Evolutionary conservation across 805 yeast species (phyloP).

Genomic region (Suhomyces pyralidae): DNA sequence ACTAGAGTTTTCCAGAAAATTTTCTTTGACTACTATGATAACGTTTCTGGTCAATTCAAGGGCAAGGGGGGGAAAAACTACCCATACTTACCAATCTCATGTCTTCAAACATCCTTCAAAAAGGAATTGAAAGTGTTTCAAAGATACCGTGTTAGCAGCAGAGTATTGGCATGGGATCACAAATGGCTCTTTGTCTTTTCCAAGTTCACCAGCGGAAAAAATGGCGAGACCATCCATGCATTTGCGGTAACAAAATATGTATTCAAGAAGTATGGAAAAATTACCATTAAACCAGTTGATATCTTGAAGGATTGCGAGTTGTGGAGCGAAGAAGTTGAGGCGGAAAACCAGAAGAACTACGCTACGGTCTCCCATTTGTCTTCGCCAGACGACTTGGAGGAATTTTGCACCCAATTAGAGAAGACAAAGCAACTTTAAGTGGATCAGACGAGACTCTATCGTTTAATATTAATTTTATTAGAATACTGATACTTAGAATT

Average conservation of each 20-base stretch:
- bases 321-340: conserved; percentile 49
- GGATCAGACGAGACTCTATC: not conserved
- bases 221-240: conserved; percentile 42
- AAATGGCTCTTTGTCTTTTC: conserved; percentile 80
- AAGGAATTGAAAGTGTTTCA: conserved; percentile 72
- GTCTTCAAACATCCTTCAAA: conserved; percentile 63
- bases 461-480: not conserved
- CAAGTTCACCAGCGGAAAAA: conserved; percentile 47
- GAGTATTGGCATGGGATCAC: conserved; percentile 77
- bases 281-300: conserved; percentile 66
- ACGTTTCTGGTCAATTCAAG: conserved; percentile 32
- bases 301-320: conserved; percentile 57
- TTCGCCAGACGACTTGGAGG: conserved; percentile 11
- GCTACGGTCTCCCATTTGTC: conserved; percentile 36
- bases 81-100: conserved; percentile 77
- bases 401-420: not conserved
- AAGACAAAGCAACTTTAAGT: not conserved
- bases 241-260: conserved; percentile 75
- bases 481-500: not conserved
- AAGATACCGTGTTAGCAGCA: conserved; percentile 51
- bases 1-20: conserved; percentile 54
- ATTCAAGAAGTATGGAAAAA: conserved; percentile 66
- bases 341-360: conserved; percentile 38
- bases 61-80: conserved; percentile 24
- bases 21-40: conserved; percentile 45